Evolutionary conservation across 2,329 filamentous ascomycete genomes (phyloP).

Genomic region (Trichoderma afroharzianum): DNA sequence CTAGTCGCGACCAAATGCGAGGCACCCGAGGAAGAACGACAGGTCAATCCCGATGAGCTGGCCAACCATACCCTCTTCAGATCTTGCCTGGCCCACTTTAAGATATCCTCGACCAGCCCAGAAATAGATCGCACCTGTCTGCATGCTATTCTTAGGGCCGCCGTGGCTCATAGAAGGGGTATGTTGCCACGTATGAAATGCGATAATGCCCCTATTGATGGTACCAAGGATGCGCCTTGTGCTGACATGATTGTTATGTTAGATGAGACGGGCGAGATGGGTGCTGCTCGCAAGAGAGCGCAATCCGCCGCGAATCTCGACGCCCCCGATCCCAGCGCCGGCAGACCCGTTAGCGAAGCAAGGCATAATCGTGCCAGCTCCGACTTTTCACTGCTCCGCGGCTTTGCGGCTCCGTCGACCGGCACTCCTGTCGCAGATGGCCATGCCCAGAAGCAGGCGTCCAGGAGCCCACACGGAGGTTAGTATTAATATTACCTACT

Average conservation of each 20-base stretch:
- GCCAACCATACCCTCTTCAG: slow-evolving; percentile 60
- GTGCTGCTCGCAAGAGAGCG: slow-evolving; percentile 49
- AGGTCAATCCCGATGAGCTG: slow-evolving; percentile 66
- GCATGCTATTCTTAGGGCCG: slow-evolving; percentile 67
- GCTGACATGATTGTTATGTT: background rate
- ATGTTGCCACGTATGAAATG: slow-evolving; percentile 31
- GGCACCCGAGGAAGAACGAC: slow-evolving; percentile 63
- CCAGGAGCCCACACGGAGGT: slow-evolving; percentile 33
- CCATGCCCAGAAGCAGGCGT: slow-evolving; percentile 27
- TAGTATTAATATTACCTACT: slow-evolving; percentile 18
- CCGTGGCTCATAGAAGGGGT: slow-evolving; percentile 68
- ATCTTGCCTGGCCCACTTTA: slow-evolving; percentile 67
- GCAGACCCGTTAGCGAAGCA: slow-evolving; percentile 56
- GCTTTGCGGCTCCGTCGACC: slow-evolving; percentile 47
- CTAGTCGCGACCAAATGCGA: slow-evolving; percentile 92
- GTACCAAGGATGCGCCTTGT: background rate
- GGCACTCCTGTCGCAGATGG: slow-evolving; percentile 43
- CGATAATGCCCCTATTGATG: background rate
- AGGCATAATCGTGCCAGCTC: slow-evolving; percentile 70
- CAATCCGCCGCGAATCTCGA: slow-evolving; percentile 62
- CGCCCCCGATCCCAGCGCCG: slow-evolving; percentile 46
- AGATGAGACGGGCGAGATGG: slow-evolving; percentile 42
- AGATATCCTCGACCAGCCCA: slow-evolving; percentile 65
- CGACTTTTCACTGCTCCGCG: slow-evolving; percentile 60
- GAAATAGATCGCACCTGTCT: slow-evolving; percentile 74